Conservation (phyloP, 352 stramenopile genomes). For the Nothophytophthora sp. region DNA sequence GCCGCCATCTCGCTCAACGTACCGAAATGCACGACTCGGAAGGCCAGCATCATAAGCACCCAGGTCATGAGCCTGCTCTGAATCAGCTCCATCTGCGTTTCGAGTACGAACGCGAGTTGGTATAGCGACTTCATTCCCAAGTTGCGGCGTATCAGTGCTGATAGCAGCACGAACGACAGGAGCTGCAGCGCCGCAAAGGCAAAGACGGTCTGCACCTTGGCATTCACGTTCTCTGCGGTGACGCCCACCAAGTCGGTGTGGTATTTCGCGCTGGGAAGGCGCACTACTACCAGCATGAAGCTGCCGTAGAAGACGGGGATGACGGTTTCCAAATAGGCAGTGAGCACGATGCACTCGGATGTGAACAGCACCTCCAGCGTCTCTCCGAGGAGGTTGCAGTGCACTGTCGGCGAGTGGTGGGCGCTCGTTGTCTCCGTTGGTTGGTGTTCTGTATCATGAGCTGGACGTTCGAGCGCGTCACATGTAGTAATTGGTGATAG, state of each 20-base stretch:
- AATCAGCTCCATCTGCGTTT: conserved; percentile 9
- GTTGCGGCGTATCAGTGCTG: conserved; percentile 4
- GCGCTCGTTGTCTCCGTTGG: too few species aligned
- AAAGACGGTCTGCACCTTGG: conserved; percentile 4
- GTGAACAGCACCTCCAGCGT: conserved; percentile 12
- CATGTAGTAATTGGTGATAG: too few species aligned
- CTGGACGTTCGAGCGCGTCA: too few species aligned
- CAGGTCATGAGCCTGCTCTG: conserved; percentile 11
- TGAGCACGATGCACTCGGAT: conserved; percentile 25
- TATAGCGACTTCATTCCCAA: conserved; percentile 10
- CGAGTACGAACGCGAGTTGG: conserved; percentile 26
- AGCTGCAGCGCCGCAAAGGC: conserved; percentile 7
- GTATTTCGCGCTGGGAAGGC: conserved; percentile 17
- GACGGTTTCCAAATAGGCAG: conserved; percentile 33
- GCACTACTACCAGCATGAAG: conserved; percentile 4
- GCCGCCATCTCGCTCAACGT: neutral
- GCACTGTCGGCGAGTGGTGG: neutral
- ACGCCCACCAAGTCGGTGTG: conserved; percentile 21
- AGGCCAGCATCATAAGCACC: conserved; percentile 4
- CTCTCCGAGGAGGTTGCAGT: neutral
- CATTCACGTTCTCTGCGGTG: neutral
- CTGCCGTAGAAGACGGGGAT: conserved; percentile 22
- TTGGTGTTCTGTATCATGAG: neutral
- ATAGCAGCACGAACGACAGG: conserved; percentile 11
- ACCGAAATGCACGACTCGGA: conserved; percentile 13